Evolutionary conservation across 331 rosid species (phyloP), one percentile per base, ranked within the genome.

Genomic region (Quercus phellos): DNA sequence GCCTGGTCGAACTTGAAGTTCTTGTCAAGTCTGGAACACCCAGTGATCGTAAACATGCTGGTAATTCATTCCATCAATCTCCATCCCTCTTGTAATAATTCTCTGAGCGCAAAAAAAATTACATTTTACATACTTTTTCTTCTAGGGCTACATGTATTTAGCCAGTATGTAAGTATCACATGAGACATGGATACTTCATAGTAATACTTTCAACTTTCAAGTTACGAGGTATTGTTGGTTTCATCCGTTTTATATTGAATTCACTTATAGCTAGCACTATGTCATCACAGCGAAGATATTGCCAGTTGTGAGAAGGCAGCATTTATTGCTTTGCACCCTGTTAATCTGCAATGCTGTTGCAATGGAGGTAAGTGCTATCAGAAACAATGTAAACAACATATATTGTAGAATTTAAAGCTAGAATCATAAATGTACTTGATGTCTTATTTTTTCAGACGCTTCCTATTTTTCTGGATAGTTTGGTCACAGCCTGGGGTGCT

Each of bases 1-100:
- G 99, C 50, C 88, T 93, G 17, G 99, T 95, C 82, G 99, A 95
- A 84, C 99, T 95, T 61, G 99, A 95, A 78, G 99, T 95, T 30
- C 90, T 95, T 32, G 91, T 96, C 38, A 93, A 80, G 84, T 90
- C 99, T 35, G 99, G 98, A 4, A 87, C 96, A 13, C 96, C 94
- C 21, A 83, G 68, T 55, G 98, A 89, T 84, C 92, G 93, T 70
- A 70, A 38, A 3, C 85, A 86, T 73, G 99, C 98, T 0, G 96
- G 98, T 95, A 83, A 51, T 14, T 32, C 12, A 29, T 3, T 29
- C 11, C 2, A 27, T 27, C 0, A 63, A 30, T 63, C n/a, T 19
- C 9, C 70, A 1, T 14, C 12, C 46, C 43, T 72, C 18, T 51
- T 38, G 6, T 10, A 77, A 42, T 12, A 7, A 3, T 17, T 5